phyloP scores from a whole-genome alignment of 2,329 filamentous ascomycete species.

The Periconia sp. region DNA sequence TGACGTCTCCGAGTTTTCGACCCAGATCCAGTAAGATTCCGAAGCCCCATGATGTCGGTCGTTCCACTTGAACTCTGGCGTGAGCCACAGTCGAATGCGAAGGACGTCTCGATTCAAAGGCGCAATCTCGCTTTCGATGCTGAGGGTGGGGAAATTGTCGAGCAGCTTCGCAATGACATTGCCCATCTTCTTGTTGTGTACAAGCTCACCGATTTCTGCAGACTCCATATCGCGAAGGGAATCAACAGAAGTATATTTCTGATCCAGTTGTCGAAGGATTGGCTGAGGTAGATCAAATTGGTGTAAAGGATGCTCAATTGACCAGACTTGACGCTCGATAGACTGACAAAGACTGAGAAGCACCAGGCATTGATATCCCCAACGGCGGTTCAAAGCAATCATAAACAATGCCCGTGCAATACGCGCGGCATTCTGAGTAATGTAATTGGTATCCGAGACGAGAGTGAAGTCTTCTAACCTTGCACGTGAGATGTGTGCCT shows the following conservation, averaged over 20 bases:
- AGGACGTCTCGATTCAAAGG: constrained; percentile 94
- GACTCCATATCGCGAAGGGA: constrained; percentile 90
- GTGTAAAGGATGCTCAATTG: constrained; percentile 90
- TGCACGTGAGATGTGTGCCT: constrained; percentile 89
- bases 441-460: constrained; percentile 89
- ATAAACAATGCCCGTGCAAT: constrained; percentile 96
- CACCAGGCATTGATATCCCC: constrained; percentile 94
- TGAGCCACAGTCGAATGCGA: constrained; percentile 84
- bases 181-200: constrained; percentile 90
- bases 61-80: constrained; percentile 93
- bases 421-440: constrained; percentile 92
- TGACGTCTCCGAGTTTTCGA: constrained; percentile 95
- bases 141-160: constrained; percentile 89
- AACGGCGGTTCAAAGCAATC: constrained; percentile 92
- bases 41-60: constrained; percentile 92
- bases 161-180: constrained; percentile 80
- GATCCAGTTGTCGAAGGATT: constrained; percentile 82
- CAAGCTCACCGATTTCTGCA: constrained; percentile 85
- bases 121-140: constrained; percentile 91
- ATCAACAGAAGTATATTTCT: constrained; percentile 82
- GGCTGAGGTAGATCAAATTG: constrained; percentile 91
- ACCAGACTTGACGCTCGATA: constrained; percentile 95
- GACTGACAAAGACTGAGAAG: constrained; percentile 92
- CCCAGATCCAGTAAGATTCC: constrained; percentile 98
- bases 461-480: constrained; percentile 93